phyloP scores from a whole-genome alignment of 768 basidiomycete genomes.

The Baorangia bicolor region DNA sequence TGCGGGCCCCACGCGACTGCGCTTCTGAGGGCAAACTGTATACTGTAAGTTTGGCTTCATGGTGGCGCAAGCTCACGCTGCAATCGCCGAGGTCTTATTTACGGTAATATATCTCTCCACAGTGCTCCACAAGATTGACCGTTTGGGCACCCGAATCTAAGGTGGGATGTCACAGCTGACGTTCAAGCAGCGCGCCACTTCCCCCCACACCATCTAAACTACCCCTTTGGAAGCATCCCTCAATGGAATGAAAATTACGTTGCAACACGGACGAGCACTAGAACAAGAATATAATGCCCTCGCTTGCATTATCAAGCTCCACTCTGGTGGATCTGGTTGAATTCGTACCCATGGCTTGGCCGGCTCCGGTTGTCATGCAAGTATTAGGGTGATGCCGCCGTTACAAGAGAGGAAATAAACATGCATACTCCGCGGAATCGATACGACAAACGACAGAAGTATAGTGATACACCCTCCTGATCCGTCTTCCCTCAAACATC shows the following conservation, averaged over 20 bases:
- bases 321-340: neutral
- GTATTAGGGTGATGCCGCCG: neutral
- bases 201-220: neutral
- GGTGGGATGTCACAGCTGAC: neutral
- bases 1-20: slow-evolving; percentile 1
- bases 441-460: neutral
- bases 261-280: neutral
- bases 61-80: neutral
- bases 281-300: neutral
- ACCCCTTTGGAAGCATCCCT: neutral
- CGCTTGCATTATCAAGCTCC: neutral
- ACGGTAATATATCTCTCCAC: neutral
- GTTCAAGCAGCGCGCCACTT: neutral
- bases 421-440: neutral
- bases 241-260: slow-evolving; percentile 5
- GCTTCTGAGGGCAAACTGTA: neutral
- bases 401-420: neutral
- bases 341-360: neutral
- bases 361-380: neutral
- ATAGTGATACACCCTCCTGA: neutral
- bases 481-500: neutral
- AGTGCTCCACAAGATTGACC: slow-evolving; percentile 21
- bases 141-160: neutral
- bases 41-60: neutral
- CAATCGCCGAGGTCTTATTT: slow-evolving; percentile 1